Evolutionary conservation across 2,329 filamentous ascomycete genomes (phyloP), one percentile per base, ranked within the genome.

Genomic region (Sarocladiaceae sp.): DNA sequence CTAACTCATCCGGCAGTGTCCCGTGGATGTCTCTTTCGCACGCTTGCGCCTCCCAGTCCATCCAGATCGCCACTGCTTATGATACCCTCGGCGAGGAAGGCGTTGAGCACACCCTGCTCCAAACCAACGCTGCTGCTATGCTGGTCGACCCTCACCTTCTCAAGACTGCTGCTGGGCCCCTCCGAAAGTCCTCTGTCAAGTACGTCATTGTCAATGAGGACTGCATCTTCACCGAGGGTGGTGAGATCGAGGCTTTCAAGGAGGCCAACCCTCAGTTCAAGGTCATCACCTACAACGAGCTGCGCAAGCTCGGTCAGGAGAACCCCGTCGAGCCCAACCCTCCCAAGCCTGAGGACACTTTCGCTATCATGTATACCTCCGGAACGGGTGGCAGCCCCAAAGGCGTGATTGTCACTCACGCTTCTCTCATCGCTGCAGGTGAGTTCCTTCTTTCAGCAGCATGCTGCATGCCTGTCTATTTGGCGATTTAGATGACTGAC

Each of bases 51-150:
- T 90, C 89, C 13, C 91, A 97, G 66, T 90, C 87, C 34, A 80
- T 96, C 62, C 81, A 87, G 47, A 90, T 96, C 53, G 91, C 96
- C 42, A 97, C 91, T 35, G 89, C 90, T 42, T 96, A 96, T 66
- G 90, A 96, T 64, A 95, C 89, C 23, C 82, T 96, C 34, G 90
- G 90, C 44, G 78, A 88, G 56, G 80, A 83, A 50, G 90, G 89
- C 37, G 77, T 96, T 50, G 81, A 84, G 68, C 89, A 95, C 70
- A 94, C 89, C 3, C 77, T 96, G 51, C 73, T 82, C 18, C 86
- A 95, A 67, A 93, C 88, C 44, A 73, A 81, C 50, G 84, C 88
- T 43, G 81, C 81, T 55, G 83, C 83, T 63, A 91, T 96, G 72
- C 95, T 90, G 67, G 76, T 88, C 50, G 90, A 96, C 60, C 85